Conservation (phyloP, 345 rosid genomes). For the Lumnitzera racemosa region DNA sequence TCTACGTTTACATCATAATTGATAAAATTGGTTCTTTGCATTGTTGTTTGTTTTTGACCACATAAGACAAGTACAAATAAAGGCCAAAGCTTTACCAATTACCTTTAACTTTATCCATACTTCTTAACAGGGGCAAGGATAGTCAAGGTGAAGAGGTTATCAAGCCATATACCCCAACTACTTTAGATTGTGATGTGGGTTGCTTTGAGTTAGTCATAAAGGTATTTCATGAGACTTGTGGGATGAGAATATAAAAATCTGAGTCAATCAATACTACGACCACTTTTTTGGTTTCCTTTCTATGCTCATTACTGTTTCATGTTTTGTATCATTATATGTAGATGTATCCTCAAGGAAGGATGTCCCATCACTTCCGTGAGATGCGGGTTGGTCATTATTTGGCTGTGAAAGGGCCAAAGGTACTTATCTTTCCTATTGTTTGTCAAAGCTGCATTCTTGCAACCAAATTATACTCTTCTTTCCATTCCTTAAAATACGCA, state of each 20-base stretch:
- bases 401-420: slow-evolving; percentile 98
- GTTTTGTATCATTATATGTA: slow-evolving; percentile 16
- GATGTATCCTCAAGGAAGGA: slow-evolving; percentile 99
- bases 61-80: not conserved
- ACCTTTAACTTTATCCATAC: not conserved
- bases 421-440: slow-evolving; percentile 14
- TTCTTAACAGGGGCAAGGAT: slow-evolving; percentile 66
- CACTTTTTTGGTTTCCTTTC: too few species aligned
- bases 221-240: slow-evolving; percentile 24
- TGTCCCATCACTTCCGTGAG: slow-evolving; percentile 99
- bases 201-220: slow-evolving; percentile 78
- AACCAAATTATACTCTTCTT: not conserved
- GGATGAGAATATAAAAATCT: too few species aligned
- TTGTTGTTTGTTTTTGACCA: not conserved
- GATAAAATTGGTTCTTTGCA: not conserved
- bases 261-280: too few species aligned
- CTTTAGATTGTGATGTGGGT: slow-evolving; percentile 90
- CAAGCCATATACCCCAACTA: slow-evolving; percentile 91
- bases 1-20: not conserved
- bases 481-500: not conserved
- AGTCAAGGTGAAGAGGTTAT: slow-evolving; percentile 78
- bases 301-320: not conserved
- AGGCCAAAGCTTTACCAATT: not conserved
- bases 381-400: slow-evolving; percentile 78
- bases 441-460: too few species aligned